Conservation (phyloP, 2,329 filamentous ascomycete genomes). For the Colletotrichum abscissum region DNA sequence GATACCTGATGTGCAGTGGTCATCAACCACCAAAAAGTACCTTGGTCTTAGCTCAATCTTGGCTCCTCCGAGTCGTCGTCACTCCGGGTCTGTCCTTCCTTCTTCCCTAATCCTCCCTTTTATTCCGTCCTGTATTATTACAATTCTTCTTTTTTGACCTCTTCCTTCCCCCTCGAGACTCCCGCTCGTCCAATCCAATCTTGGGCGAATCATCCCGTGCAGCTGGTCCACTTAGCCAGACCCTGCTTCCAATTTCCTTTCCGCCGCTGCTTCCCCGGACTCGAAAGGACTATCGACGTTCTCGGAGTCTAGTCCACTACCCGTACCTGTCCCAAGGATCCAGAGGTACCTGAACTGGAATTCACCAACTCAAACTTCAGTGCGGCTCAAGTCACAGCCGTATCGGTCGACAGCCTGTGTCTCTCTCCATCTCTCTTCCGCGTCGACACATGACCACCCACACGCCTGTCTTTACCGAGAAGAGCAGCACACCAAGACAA, state of each 20-base stretch:
- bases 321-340: background rate
- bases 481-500: slow-evolving; percentile 15
- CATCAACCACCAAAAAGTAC: background rate
- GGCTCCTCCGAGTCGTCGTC: background rate
- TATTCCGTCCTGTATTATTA: background rate
- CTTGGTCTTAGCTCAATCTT: background rate
- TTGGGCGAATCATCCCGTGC: slow-evolving; percentile 4
- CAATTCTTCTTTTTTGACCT: background rate
- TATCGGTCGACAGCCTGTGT: background rate
- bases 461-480: slow-evolving; percentile 1
- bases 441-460: background rate
- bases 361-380: background rate
- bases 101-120: background rate
- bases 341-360: background rate
- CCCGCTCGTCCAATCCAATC: slow-evolving; percentile 13
- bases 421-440: slow-evolving; percentile 6
- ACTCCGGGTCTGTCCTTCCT: background rate
- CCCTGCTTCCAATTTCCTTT: slow-evolving; percentile 15
- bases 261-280: slow-evolving; percentile 27
- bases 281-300: slow-evolving; percentile 17
- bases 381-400: slow-evolving; percentile 27
- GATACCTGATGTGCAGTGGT: background rate
- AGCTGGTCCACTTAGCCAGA: slow-evolving; percentile 5
- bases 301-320: background rate
- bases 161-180: background rate